Evolutionary conservation across 352 stramenopile species (phyloP).

Genomic region (Globisporangium polare): DNA sequence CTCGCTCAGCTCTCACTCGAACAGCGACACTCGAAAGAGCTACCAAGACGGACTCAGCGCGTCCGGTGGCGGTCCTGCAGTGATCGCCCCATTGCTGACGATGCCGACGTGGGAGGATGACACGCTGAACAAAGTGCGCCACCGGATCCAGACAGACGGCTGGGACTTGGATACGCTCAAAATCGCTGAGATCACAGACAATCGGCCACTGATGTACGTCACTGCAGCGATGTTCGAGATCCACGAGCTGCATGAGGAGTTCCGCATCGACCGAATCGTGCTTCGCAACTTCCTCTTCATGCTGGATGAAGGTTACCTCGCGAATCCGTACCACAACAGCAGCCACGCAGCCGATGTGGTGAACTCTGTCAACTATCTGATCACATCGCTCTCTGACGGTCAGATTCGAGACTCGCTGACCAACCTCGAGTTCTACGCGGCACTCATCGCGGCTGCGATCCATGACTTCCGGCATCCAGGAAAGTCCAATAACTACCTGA

Average conservation of each 20-base stretch:
- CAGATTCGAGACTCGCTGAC: slow-evolving; percentile 72
- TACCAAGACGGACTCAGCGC: slow-evolving; percentile 46
- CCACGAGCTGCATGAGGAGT: slow-evolving; percentile 75
- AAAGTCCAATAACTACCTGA: slow-evolving; percentile 85
- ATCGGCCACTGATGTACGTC: slow-evolving; percentile 75
- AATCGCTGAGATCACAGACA: slow-evolving; percentile 61
- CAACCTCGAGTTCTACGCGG: slow-evolving; percentile 77
- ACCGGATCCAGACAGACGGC: slow-evolving; percentile 52
- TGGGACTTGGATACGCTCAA: slow-evolving; percentile 72
- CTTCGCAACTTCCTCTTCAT: slow-evolving; percentile 79
- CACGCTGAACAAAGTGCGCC: slow-evolving; percentile 39
- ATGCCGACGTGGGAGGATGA: slow-evolving; percentile 68
- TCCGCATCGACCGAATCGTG: slow-evolving; percentile 65
- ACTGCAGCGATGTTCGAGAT: slow-evolving; percentile 75
- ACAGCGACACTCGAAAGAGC: slow-evolving; percentile 53
- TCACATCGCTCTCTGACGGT: slow-evolving; percentile 59
- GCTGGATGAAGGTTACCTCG: slow-evolving; percentile 69
- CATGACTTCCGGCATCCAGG: slow-evolving; percentile 84
- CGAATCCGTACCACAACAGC: slow-evolving; percentile 81
- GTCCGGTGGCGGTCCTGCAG: slow-evolving; percentile 13
- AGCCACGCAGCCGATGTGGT: slow-evolving; percentile 76
- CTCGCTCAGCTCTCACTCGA: slow-evolving; percentile 69
- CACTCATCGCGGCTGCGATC: slow-evolving; percentile 74
- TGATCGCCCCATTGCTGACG: slow-evolving; percentile 36
- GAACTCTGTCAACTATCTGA: slow-evolving; percentile 82